Evolutionary conservation across 306 rosid genomes (phyloP), one percentile per base, ranked within the genome.

Genomic region (Begonia fuchsioides): DNA sequence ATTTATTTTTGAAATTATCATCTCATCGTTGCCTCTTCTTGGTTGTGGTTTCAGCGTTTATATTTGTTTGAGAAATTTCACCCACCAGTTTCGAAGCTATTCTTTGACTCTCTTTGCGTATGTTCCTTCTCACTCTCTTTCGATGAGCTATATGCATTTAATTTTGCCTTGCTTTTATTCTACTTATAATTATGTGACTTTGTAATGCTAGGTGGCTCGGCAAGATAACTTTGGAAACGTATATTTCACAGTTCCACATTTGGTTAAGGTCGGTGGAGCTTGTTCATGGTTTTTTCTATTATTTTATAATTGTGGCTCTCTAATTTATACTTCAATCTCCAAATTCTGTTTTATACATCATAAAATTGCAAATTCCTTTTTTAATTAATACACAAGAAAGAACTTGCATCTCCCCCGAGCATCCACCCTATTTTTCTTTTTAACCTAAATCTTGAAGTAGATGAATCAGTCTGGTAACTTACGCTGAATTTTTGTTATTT

Each of bases 211-310:
- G 96, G 65, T 92, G 94, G 94, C 99, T 92, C 59, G 99, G 99
- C 68, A 92, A 86, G 83, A 66, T 92, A 59, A 92, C 99, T 51
- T 74, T 92, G 64, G 99, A 92, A 76, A 86, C 99, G 17, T 86
- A 92, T 66, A 92, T 92, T 73, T 86, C 99, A 58, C 99, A 92
- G 67, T 82, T 92, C 70, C 99, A 92, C 61, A 82, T 92, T 68
- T 92, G 99, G 99, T 72, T 92, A 86, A 92, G 99, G 96, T 92
- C 55, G 14, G 35, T 26, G 35, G 35, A 26, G 35, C 35, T 26
- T 26, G 7, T 26, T 26, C 35, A 26, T 26, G 35, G 8, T 26
- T 8, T 8, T 26, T 8, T 3, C 5, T 26, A 4, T 8, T 26
- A 26, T 26, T 26, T 5, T 26, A 26, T 26, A 4, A 26, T 26